phyloP scores from a whole-genome alignment of 768 basidiomycete genomes.

The Cyclocybe cylindracea region DNA sequence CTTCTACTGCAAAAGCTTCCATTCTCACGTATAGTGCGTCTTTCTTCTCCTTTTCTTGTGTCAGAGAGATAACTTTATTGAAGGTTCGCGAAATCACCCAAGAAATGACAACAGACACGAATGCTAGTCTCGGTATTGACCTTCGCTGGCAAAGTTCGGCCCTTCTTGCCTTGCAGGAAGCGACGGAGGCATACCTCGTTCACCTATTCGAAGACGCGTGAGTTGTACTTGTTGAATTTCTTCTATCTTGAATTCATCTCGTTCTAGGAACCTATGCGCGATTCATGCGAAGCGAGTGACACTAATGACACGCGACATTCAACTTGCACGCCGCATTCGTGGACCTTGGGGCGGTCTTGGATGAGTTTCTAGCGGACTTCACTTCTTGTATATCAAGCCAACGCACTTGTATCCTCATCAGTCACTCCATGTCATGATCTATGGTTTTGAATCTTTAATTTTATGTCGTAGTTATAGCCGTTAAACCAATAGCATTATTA shows the following conservation, averaged over 20 bases:
- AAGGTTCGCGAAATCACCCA: constrained; percentile 92
- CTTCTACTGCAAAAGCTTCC: constrained; percentile 85
- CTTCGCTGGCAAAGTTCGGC: constrained; percentile 97
- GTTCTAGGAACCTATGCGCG: constrained; percentile 84
- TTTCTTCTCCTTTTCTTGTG: neutral
- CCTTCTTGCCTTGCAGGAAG: constrained; percentile 92
- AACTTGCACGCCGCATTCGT: constrained; percentile 92
- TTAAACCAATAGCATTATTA: neutral
- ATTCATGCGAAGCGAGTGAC: constrained; percentile 98
- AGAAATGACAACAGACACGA: constrained; percentile 84
- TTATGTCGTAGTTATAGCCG: no score
- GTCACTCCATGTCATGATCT: neutral
- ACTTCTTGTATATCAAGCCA: constrained; percentile 6
- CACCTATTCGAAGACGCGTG: constrained; percentile 99
- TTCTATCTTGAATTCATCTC: constrained; percentile 2
- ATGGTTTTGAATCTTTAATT: no score
- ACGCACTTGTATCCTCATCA: constrained; percentile 1
- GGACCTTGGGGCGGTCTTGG: constrained; percentile 84
- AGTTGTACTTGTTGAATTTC: constrained; percentile 36
- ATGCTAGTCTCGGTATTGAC: constrained; percentile 54
- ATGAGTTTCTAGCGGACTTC: constrained; percentile 25
- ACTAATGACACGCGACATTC: constrained; percentile 96
- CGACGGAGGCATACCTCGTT: constrained; percentile 92
- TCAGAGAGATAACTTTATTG: neutral
- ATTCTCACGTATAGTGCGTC: constrained; percentile 86